Evolutionary conservation across 257 asterid genomes (phyloP).

Genomic region (Hygrophila difformis): DNA sequence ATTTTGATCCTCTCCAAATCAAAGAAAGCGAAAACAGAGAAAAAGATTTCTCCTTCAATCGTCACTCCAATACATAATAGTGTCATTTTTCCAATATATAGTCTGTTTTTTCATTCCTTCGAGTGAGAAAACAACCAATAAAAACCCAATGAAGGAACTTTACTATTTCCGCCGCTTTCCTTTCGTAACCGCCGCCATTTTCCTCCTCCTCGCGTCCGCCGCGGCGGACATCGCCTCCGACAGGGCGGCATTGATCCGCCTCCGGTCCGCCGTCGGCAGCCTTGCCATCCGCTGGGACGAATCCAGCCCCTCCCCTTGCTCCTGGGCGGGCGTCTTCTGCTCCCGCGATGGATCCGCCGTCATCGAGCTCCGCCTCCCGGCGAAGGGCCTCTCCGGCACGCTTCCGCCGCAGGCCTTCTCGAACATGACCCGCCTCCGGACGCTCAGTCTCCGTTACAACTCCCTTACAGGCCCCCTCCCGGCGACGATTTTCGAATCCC

Average conservation of each 20-base stretch:
- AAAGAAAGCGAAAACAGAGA: too few species aligned
- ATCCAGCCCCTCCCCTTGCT: constrained; percentile 53
- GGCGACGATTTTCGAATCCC: constrained; percentile 46
- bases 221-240: constrained; percentile 60
- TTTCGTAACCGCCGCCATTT: constrained; percentile 19
- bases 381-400: constrained; percentile 66
- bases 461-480: constrained; percentile 62
- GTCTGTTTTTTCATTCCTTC: too few species aligned
- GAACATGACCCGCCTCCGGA: constrained; percentile 49
- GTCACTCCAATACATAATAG: too few species aligned
- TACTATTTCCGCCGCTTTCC: constrained; percentile 6
- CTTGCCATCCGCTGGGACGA: constrained; percentile 70
- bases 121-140: too few species aligned
- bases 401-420: constrained; percentile 48
- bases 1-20: too few species aligned
- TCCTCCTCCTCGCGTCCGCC: constrained; percentile 22
- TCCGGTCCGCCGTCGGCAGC: constrained; percentile 76
- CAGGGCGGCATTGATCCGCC: constrained; percentile 61
- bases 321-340: constrained; percentile 74
- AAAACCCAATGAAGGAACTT: too few species aligned
- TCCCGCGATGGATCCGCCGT: constrained; percentile 44
- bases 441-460: constrained; percentile 85
- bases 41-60: too few species aligned
- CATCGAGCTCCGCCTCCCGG: constrained; percentile 73
- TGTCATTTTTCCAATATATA: too few species aligned